A percentile compares a stretch with the other conserved stretches of the same genome.
Conservation (phyloP, 1,284 basidiomycete species). For the Ceratobasidium sp. region DNA sequence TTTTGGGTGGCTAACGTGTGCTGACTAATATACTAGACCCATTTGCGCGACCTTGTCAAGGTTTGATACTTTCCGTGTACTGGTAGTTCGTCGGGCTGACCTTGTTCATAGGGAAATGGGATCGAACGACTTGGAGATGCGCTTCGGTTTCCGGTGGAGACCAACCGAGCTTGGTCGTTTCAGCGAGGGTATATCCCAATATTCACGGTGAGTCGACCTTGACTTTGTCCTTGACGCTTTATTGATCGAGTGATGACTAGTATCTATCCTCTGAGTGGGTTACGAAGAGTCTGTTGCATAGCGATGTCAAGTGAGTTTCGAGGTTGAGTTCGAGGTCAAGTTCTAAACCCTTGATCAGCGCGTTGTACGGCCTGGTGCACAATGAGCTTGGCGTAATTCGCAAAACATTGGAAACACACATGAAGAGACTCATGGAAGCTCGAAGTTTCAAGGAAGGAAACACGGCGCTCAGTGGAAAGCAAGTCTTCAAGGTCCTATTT, state of each 20-base stretch:
- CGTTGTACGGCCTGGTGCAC: slow-evolving; percentile 61
- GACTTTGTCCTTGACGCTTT: not conserved
- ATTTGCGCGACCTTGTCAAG: not conserved
- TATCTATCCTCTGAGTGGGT: slow-evolving; percentile 34
- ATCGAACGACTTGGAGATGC: slow-evolving; percentile 12
- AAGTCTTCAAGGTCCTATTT: slow-evolving; percentile 58
- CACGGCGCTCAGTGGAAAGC: slow-evolving; percentile 48
- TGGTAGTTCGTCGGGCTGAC: not conserved
- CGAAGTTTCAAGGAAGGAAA: slow-evolving; percentile 50
- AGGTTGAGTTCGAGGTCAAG: not conserved
- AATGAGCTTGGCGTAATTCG: slow-evolving; percentile 58
- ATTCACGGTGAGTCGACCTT: not conserved
- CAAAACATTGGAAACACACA: slow-evolving; percentile 53
- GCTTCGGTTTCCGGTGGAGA: slow-evolving; percentile 2
- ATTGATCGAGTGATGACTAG: not conserved
- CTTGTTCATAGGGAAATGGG: not conserved
- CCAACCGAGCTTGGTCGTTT: slow-evolving; percentile 17
- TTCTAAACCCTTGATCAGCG: slow-evolving; percentile 48
- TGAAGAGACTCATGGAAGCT: slow-evolving; percentile 53
- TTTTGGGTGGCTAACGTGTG: slow-evolving; percentile 4
- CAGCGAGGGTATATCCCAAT: slow-evolving; percentile 16
- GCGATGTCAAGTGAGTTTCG: slow-evolving; percentile 20
- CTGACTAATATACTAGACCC: not conserved
- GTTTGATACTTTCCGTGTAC: not conserved
- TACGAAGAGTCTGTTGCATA: slow-evolving; percentile 9